A percentile compares a stretch with the other conserved stretches of the same genome.
These are phyloP conservation scores for Salix dunnii DNA, from an alignment of 345 rosid genomes.

Conservation along the genomic window DNA sequence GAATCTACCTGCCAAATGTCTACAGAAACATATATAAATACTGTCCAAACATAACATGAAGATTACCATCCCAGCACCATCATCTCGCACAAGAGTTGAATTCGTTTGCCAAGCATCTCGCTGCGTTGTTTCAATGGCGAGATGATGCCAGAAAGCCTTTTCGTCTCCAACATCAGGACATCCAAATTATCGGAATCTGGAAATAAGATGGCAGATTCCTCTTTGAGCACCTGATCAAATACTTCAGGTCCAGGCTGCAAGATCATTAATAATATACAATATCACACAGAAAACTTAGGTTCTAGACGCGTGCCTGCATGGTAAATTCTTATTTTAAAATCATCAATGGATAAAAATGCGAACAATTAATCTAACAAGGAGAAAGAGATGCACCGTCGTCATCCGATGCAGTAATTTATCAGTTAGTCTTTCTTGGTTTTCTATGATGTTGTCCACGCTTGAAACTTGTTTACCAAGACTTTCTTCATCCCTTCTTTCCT, in stretches of 20 bases:
- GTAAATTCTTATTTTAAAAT: neutral
- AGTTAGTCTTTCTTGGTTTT: neutral
- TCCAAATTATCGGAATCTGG: neutral
- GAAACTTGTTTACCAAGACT: neutral
- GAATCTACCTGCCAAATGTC: neutral
- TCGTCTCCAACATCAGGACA: neutral
- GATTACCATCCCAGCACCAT: neutral
- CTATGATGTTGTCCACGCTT: neutral
- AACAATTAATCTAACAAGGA: neutral
- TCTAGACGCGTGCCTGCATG: neutral
- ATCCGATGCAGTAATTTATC: neutral
- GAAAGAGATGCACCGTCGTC: neutral
- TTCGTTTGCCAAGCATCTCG: neutral
- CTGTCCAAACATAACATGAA: neutral
- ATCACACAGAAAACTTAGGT: neutral
- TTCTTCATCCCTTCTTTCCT: neutral
- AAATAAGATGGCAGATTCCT: neutral
- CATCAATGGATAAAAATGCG: neutral
- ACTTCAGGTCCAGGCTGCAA: neutral
- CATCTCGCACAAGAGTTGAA: neutral
- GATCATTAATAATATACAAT: neutral
- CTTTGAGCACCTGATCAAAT: neutral
- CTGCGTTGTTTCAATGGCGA: neutral
- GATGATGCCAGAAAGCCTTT: neutral
- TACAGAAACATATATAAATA: neutral